Evolutionary conservation across 225 moss, liverwort and hornwort genomes (phyloP), one percentile per base, ranked within the genome.

Genomic region (Takakia lepidozioides): DNA sequence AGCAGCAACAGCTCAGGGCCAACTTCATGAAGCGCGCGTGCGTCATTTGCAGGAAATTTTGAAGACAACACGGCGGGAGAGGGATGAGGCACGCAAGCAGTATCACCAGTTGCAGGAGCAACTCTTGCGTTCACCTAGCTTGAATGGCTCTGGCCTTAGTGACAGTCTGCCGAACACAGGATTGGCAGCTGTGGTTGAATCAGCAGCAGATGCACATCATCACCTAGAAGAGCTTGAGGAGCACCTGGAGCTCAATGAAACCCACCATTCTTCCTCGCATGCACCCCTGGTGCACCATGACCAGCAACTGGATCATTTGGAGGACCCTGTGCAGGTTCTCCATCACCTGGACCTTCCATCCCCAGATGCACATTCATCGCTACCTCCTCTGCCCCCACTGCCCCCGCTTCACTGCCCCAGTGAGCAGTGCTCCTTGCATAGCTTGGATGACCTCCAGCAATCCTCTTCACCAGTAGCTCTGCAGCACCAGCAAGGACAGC

Each of bases 51-150:
- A 93, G 74, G 93, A 86, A 46, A 62, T 76, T 0, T 36, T 88
- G 20, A 78, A 69, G 51, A 89, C 75, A 34, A 68, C 71, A 38
- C 69, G 57, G 22, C 69, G 88, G 10, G 93, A 93, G 40, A 59
- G 88, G 43, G 93, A 93, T 38, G 93, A 93, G 43, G 83, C 66
- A 10, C 73, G 78, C 49, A 80, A 86, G 29, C 78, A 86, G 54
- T 83, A 47, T 18, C 47, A 71, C 37, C 79, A 81, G 27, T 59
- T 83, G 32, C 88, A 70, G 30, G 62, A 74, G 10, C 69, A 72
- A 2, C 41, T 83, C 6, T 78, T 88, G 22, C 74, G 61, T 2
- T 73, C 88, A 1, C 74, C 80, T 3, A 85, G 82, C 50, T 64
- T 69, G 25, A 82, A 76, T 36, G 66, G 70, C 0, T 78, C 84